A percentile compares a stretch with the other conserved stretches of the same genome.
phyloP scores from a whole-genome alignment of 2,329 filamentous ascomycete species.

The Paraphaeosphaeria minitans region DNA sequence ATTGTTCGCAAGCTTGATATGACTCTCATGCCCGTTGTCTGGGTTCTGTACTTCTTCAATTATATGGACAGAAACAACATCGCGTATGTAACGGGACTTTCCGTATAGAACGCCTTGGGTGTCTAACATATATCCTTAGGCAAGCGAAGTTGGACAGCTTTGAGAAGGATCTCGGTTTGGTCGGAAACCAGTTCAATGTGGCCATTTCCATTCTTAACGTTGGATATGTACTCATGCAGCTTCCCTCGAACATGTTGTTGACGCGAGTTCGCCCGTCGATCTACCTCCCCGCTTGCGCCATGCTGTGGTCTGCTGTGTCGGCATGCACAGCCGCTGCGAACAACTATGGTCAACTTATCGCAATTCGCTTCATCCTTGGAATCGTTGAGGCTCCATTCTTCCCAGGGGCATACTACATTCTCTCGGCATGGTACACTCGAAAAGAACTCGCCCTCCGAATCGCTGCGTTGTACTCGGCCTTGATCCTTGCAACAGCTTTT shows the following conservation, averaged over 20 bases:
- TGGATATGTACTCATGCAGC: constrained; percentile 63
- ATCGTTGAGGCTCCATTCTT: constrained; percentile 8
- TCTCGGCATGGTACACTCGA: constrained; percentile 2
- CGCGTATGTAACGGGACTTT: constrained; percentile 6
- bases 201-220: constrained; percentile 59
- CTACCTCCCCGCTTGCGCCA: constrained; percentile 52
- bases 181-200: constrained; percentile 15
- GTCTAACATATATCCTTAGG: background rate
- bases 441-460: constrained; percentile 3
- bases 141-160: constrained; percentile 24
- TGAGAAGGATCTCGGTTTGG: constrained; percentile 15
- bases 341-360: constrained; percentile 7
- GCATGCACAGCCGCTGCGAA: constrained; percentile 6
- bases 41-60: constrained; percentile 23
- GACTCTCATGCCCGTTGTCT: constrained; percentile 20
- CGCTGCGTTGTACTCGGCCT: constrained; percentile 49
- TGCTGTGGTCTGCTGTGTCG: constrained; percentile 13
- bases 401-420: constrained; percentile 9
- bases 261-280: constrained; percentile 59
- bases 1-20: constrained; percentile 17
- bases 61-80: constrained; percentile 21
- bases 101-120: background rate
- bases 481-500: constrained; percentile 52
- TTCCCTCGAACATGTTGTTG: constrained; percentile 63
- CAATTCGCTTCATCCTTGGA: constrained; percentile 6